Conservation (phyloP, 768 basidiomycete genomes). For the Ramaria rubella region DNA sequence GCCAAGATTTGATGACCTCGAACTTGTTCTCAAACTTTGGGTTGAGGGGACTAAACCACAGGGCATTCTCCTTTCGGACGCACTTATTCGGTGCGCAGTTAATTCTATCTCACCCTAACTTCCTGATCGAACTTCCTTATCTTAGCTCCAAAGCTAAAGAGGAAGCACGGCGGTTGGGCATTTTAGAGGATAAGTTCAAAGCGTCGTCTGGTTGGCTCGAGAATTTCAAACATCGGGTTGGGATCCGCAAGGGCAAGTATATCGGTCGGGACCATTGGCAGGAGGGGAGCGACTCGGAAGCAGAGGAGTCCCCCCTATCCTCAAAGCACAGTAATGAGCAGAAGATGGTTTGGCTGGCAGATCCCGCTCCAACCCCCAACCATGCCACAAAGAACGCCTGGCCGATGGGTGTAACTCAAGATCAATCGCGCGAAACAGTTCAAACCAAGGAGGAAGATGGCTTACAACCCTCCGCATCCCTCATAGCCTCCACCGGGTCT, state of each 20-base stretch:
- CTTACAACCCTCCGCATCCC: neutral
- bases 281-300: conserved; percentile 6
- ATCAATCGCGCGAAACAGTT: neutral
- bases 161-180: conserved; percentile 49
- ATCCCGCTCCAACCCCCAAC: neutral
- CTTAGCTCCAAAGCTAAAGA: conserved; percentile 48
- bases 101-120: neutral
- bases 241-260: conserved; percentile 53
- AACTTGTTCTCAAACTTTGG: conserved; percentile 42
- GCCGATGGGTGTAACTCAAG: neutral
- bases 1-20: conserved; percentile 11
- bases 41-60: conserved; percentile 32
- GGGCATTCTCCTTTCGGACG: conserved; percentile 50
- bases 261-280: conserved; percentile 10
- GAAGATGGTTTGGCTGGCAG: neutral
- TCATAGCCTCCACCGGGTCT: neutral
- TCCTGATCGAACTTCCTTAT: neutral
- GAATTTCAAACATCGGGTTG: conserved; percentile 81
- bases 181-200: conserved; percentile 73
- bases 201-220: conserved; percentile 91
- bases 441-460: neutral
- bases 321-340: neutral
- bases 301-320: neutral
- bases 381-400: neutral
- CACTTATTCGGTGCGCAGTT: conserved; percentile 39